phyloP scores from a whole-genome alignment of 2,329 filamentous ascomycete species.

The Fusarium pininemorale region DNA sequence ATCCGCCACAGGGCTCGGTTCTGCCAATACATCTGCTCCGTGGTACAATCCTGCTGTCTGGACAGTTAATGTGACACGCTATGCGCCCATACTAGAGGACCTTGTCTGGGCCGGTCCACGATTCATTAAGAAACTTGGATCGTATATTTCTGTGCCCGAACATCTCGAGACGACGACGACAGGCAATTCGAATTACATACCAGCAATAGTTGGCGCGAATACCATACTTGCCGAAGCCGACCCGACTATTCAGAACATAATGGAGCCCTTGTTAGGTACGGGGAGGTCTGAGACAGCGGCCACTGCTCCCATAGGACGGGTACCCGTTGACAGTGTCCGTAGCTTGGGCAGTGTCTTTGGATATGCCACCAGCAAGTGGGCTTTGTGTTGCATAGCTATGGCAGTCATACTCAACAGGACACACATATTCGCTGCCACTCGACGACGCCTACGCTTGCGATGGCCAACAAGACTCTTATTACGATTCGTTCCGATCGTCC shows the following conservation, averaged over 20 bases:
- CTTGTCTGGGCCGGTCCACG: conserved; percentile 75
- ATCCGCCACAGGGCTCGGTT: conserved; percentile 14
- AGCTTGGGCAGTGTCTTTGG: conserved; percentile 87
- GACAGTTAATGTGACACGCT: conserved; percentile 67
- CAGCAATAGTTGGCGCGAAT: conserved; percentile 31
- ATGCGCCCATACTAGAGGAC: conserved; percentile 73
- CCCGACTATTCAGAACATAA: conserved; percentile 43
- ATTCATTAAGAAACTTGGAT: conserved; percentile 73
- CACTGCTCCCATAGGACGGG: conserved; percentile 50
- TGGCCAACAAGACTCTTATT: conserved; percentile 77
- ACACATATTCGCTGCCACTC: conserved; percentile 90
- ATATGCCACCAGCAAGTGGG: conserved; percentile 93
- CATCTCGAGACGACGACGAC: conserved; percentile 59
- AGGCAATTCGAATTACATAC: conserved; percentile 49
- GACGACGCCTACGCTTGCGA: conserved; percentile 78
- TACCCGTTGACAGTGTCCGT: conserved; percentile 68
- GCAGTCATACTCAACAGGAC: conserved; percentile 90
- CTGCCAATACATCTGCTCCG: conserved; percentile 32
- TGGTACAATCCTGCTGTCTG: conserved; percentile 67
- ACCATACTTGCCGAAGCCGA: conserved; percentile 35
- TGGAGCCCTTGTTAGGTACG: conserved; percentile 39
- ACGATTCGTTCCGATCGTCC: conserved; percentile 74
- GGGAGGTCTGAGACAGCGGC: conserved; percentile 24
- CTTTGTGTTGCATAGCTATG: conserved; percentile 84
- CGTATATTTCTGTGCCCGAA: conserved; percentile 69